These are phyloP conservation scores for Russula compacta DNA, from an alignment of 768 basidiomycete species.

Conservation along the genomic window DNA sequence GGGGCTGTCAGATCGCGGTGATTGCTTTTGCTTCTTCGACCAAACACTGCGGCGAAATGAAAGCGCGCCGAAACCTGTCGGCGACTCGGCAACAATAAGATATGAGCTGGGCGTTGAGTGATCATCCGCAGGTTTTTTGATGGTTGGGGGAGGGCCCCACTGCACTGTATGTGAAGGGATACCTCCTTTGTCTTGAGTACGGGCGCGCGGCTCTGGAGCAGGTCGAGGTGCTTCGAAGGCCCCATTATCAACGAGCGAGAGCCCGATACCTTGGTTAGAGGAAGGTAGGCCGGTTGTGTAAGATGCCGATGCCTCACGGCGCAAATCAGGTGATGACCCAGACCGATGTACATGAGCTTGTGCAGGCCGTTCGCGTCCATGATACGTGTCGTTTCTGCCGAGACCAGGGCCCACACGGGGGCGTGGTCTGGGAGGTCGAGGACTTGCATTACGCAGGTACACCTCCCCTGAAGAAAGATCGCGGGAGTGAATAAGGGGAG, in stretches of 20 bases:
- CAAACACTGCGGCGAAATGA: conserved; percentile 1
- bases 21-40: conserved; percentile 8
- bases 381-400: not conserved
- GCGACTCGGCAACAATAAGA: not conserved
- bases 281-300: not conserved
- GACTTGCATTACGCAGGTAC: not conserved
- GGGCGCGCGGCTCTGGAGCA: not conserved
- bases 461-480: not conserved
- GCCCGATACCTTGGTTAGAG: not conserved
- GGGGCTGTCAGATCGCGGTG: not conserved
- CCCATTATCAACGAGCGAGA: conserved; percentile 7
- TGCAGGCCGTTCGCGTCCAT: not conserved
- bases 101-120: not conserved
- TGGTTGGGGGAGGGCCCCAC: not conserved
- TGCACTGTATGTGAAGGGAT: not conserved
- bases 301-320: not conserved
- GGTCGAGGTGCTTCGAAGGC: conserved; percentile 14
- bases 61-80: conserved; percentile 3
- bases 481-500: not conserved
- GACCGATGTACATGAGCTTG: not conserved
- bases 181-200: not conserved
- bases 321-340: conserved; percentile 2
- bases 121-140: not conserved
- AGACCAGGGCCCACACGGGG: not conserved
- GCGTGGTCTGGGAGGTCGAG: not conserved